phyloP scores from a whole-genome alignment of 805 yeast genomes.

The Grigorovia transvaalensis region DNA sequence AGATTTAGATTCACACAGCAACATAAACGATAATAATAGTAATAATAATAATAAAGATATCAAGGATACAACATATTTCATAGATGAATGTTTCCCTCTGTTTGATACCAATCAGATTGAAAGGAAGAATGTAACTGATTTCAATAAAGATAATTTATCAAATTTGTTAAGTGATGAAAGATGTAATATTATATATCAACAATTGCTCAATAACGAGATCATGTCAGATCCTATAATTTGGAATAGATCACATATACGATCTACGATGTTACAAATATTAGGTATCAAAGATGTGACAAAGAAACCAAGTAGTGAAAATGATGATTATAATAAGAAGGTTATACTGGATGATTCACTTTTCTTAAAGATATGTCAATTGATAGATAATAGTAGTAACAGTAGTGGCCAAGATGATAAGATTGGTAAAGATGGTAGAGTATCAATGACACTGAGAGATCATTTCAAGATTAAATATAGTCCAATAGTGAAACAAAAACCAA shows the following conservation, averaged over 20 bases:
- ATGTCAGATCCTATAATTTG: constrained; percentile 19
- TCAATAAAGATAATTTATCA: background rate
- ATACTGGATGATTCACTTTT: constrained; percentile 17
- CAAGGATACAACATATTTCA: background rate
- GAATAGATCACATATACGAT: constrained; percentile 19
- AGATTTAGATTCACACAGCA: background rate
- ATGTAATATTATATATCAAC: constrained; percentile 24
- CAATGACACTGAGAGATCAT: constrained; percentile 11
- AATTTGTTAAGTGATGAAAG: constrained; percentile 15
- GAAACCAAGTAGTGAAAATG: background rate
- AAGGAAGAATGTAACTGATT: background rate
- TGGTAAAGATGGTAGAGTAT: background rate
- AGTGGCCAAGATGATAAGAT: background rate
- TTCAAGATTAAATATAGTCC: constrained; percentile 13
- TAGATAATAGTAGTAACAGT: background rate
- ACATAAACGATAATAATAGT: background rate
- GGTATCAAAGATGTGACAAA: constrained; percentile 8
- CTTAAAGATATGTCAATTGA: constrained; percentile 5
- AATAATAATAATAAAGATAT: background rate
- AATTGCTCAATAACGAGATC: constrained; percentile 17
- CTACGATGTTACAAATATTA: constrained; percentile 19
- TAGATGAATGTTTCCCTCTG: background rate
- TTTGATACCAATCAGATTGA: background rate
- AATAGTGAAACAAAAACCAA: background rate
- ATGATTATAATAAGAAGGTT: background rate